These are phyloP conservation scores for Volvox carteri DNA, from an alignment of 163 green algal genomes.

Conservation along the genomic window DNA sequence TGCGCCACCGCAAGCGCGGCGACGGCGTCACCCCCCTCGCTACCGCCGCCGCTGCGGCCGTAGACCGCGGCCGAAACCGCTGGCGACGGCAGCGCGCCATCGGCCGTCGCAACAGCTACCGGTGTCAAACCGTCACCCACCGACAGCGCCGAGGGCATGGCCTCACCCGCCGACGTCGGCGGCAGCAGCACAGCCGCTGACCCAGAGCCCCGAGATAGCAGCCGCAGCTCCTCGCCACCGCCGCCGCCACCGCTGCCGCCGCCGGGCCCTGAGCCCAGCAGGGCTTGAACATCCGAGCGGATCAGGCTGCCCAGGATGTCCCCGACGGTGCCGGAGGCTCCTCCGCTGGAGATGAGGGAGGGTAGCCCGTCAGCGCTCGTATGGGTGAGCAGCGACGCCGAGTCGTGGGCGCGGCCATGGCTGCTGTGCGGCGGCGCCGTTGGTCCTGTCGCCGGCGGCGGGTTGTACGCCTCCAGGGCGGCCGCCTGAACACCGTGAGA, in stretches of 20 bases:
- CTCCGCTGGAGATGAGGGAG: too few species aligned
- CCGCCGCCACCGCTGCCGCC: not conserved
- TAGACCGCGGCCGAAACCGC: not conserved
- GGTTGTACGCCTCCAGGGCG: conserved; percentile 42
- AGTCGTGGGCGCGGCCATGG: not conserved
- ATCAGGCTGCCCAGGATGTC: conserved; percentile 54
- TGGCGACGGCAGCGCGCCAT: not conserved
- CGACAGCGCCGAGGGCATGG: not conserved
- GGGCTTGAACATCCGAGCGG: not conserved
- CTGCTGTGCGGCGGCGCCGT: not conserved
- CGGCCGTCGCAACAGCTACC: not conserved
- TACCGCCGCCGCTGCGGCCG: not conserved
- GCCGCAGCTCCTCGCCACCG: not conserved
- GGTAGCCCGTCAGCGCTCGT: not conserved
- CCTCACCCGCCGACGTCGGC: conserved; percentile 9
- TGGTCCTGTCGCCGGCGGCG: not conserved
- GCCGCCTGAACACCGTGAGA: conserved; percentile 41
- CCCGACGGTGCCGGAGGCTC: not conserved
- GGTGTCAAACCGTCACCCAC: too few species aligned
- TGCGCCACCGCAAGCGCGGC: conserved; percentile 50
- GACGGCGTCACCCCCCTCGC: not conserved
- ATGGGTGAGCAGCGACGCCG: not conserved
- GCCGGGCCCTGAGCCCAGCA: not conserved
- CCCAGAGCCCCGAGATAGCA: not conserved
- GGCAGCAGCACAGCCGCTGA: conserved; percentile 29